A percentile compares a stretch with the other conserved stretches of the same genome.
Evolutionary conservation across 108 stramenopile genomes (phyloP).

Genomic region (Cyclotella sp.): DNA sequence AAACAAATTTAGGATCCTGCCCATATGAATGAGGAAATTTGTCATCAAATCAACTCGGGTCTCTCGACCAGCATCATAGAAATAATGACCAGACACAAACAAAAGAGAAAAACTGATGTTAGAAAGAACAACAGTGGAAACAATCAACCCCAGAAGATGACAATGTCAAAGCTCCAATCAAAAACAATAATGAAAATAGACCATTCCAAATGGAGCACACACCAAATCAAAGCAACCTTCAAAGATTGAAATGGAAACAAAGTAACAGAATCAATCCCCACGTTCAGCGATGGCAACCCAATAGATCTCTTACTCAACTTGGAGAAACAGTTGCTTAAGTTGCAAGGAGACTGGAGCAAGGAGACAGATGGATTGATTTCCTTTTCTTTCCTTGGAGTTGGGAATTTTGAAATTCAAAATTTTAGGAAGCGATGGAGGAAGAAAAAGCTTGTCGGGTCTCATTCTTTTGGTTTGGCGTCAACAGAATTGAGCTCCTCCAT

Average conservation of each 20-base stretch:
- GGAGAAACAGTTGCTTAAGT: background rate
- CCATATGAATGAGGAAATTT: background rate
- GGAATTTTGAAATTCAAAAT: too few relatives aligned
- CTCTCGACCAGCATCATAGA: background rate
- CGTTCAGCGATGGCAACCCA: background rate
- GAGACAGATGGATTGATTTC: too few relatives aligned
- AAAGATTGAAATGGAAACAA: background rate
- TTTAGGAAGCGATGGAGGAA: too few relatives aligned
- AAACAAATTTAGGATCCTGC: too few relatives aligned
- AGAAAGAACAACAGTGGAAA: background rate
- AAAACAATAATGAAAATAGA: background rate
- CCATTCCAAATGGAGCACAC: background rate
- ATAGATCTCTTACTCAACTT: background rate
- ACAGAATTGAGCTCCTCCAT: too few relatives aligned
- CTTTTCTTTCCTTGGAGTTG: too few relatives aligned
- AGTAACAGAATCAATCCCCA: background rate
- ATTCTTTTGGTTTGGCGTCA: too few relatives aligned
- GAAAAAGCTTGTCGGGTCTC: too few relatives aligned
- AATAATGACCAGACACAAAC: too few relatives aligned
- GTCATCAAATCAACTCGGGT: conserved; percentile 31
- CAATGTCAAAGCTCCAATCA: background rate
- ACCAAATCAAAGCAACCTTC: background rate
- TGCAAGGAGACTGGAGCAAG: too few relatives aligned
- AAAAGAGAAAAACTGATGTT: too few relatives aligned
- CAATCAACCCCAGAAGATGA: background rate